Evolutionary conservation across 2,329 filamentous ascomycete species (phyloP), one percentile per base, ranked within the genome.

Genomic region (Sclerotinia subarctica): DNA sequence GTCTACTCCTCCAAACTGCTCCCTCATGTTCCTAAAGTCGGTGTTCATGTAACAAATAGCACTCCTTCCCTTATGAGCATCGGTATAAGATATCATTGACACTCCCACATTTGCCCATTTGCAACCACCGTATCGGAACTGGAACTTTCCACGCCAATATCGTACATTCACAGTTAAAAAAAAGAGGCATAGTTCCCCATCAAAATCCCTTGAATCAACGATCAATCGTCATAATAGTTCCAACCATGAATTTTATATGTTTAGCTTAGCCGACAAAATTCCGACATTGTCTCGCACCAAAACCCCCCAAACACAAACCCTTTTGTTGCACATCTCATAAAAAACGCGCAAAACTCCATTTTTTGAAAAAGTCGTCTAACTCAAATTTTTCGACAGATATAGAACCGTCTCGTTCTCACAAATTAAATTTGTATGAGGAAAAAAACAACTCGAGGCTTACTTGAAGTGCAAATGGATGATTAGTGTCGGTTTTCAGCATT

Each of bases 51-150:
- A 13, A 7, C 1, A n/a, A 56, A 24, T 1, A 3, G 21, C 35
- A 21, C 5, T 2, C 15, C 11, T 38, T 1, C 21, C 13, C 5
- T 24, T 2, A 38, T 56, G 15, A 35, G 11, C 11, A 32, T 1
- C 3, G 5, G 38, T 17, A 42, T 13, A 15, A n/a, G 21, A 56
- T 11, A 35, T 56, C 32, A 26, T 56, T 38, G 11, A 38, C 32
- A 32, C n/a, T 15, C 38, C 21, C 32, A 5, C 13, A 8, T 3
- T 35, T 24, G 19, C 32, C n/a, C 0, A 38, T 56, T 35, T n/a
- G 1, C 29, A 0, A n/a, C 0, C 32, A 5, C n/a, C 0, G 8
- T 5, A 47, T n/a, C 11, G 5, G 10, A 21, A 35, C 2, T 7
- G 11, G 21, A 32, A 47, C 6, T 57, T 24, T 24, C 6, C 54